Evolutionary conservation across 192 early-diverging fungal genomes (phyloP).

Genomic region (Phycomyces blakesleeanus): DNA sequence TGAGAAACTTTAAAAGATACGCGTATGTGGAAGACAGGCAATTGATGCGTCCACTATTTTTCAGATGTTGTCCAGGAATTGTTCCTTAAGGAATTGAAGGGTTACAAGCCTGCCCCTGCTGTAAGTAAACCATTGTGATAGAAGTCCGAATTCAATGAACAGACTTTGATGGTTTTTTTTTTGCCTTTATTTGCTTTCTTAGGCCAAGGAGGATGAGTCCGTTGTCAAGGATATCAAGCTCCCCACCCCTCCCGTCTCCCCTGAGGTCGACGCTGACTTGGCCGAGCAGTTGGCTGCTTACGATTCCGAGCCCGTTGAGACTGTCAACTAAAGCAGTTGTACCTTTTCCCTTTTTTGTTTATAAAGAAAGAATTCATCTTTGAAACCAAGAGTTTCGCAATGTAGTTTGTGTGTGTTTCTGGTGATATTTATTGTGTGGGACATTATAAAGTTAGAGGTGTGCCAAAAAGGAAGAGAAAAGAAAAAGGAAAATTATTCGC

Average conservation of each 20-base stretch:
- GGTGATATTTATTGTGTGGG: too few species aligned
- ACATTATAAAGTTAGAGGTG: too few species aligned
- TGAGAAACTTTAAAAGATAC: slow-evolving; percentile 17
- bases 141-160: background rate
- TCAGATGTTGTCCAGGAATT: slow-evolving; percentile 49
- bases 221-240: slow-evolving; percentile 31
- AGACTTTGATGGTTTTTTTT: background rate
- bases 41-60: background rate
- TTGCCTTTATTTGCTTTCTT: background rate
- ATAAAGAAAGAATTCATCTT: too few species aligned
- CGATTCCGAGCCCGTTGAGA: slow-evolving; percentile 29
- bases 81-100: slow-evolving; percentile 53
- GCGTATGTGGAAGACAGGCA: background rate
- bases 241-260: slow-evolving; percentile 26
- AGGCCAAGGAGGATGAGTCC: slow-evolving; percentile 17
- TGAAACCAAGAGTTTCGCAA: too few species aligned
- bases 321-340: slow-evolving; percentile 11
- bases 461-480: too few species aligned
- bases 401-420: too few species aligned
- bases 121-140: slow-evolving; percentile 28
- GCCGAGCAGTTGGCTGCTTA: slow-evolving; percentile 30
- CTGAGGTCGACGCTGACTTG: slow-evolving; percentile 29
- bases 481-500: too few species aligned
- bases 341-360: too few species aligned
- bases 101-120: slow-evolving; percentile 47